Evolutionary conservation across 2,329 filamentous ascomycete species (phyloP).

Genomic region (Endoconidiophora laricicola): DNA sequence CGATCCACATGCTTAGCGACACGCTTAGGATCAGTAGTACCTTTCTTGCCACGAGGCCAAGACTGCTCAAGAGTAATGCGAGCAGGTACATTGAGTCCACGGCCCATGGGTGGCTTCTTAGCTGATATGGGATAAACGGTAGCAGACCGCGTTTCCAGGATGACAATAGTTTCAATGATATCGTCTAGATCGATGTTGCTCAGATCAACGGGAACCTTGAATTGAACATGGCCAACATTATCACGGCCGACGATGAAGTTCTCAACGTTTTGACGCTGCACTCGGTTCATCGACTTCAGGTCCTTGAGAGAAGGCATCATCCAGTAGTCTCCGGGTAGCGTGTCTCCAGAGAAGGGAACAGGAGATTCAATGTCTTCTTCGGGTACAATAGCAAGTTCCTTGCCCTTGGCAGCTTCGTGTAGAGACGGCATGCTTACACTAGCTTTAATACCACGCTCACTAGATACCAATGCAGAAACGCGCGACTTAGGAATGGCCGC

Average conservation of each 20-base stretch:
- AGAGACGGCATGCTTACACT: slow-evolving; percentile 25
- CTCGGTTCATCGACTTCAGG: slow-evolving; percentile 61
- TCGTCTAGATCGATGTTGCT: slow-evolving; percentile 62
- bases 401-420: slow-evolving; percentile 55
- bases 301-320: slow-evolving; percentile 62
- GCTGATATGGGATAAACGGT: slow-evolving; percentile 69
- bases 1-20: slow-evolving; percentile 71
- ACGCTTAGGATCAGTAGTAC: slow-evolving; percentile 38
- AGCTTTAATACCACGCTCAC: slow-evolving; percentile 9
- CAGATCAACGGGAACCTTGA: slow-evolving; percentile 69
- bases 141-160: slow-evolving; percentile 59
- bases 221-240: slow-evolving; percentile 65
- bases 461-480: slow-evolving; percentile 17
- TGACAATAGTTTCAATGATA: slow-evolving; percentile 61
- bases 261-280: slow-evolving; percentile 57
- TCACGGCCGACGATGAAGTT: slow-evolving; percentile 70
- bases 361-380: slow-evolving; percentile 42
- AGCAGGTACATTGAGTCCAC: slow-evolving; percentile 82
- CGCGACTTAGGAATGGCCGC: slow-evolving; percentile 2
- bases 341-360: slow-evolving; percentile 22
- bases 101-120: slow-evolving; percentile 69
- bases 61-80: slow-evolving; percentile 81
- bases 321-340: slow-evolving; percentile 64
- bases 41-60: slow-evolving; percentile 58
- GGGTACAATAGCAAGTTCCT: slow-evolving; percentile 62